Evolutionary conservation across 257 asterid species (phyloP), one percentile per base, ranked within the genome.

Genomic region (Fraxinus anomala): DNA sequence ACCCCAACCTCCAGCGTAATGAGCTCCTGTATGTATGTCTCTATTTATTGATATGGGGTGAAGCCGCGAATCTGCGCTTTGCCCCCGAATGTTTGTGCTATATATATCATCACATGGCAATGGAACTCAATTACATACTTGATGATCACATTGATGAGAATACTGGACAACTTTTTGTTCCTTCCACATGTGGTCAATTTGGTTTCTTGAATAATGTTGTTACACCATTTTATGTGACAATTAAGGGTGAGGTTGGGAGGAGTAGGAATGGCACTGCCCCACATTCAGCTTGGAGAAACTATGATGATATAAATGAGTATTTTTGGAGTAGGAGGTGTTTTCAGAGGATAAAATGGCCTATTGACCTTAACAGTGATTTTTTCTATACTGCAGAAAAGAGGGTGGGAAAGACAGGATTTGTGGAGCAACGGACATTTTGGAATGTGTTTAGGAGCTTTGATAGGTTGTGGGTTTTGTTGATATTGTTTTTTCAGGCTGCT

Each of bases 381-480:
- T 83, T 92, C 73, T 72, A 81, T 63, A 83, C 85, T 26, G 75
- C 80, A 13, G 85, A 84, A 10, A 84, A 78, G 34, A 90, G 97
- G 83, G 93, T 92, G 73, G 97, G 97, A 82, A 94, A 94, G 87
- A 94, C 97, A 1, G 99, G 99, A 40, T 94, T 88, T 79, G 99
- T 94, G 65, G 99, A 92, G 92, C 99, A 94, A 88, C 81, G 99
- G 73, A 92, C 99, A 0, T 94, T 94, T 80, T 94, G 97, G 97
- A 94, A 92, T 82, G 59, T 94, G 28, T 94, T 89, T 82, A 85
- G 99, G 83, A 92, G 96, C 88, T 94, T 94, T 77, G 99, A 94
- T 84, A 88, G 94, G 86, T 76, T 94, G 79, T 94, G 99, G 99
- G 88, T 91, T 51, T 74, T 94, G 93, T 83, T 94, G 85, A 92